These are phyloP conservation scores for Helotiales sp. DNA, from an alignment of 2,329 filamentous ascomycete species.

Conservation along the genomic window DNA sequence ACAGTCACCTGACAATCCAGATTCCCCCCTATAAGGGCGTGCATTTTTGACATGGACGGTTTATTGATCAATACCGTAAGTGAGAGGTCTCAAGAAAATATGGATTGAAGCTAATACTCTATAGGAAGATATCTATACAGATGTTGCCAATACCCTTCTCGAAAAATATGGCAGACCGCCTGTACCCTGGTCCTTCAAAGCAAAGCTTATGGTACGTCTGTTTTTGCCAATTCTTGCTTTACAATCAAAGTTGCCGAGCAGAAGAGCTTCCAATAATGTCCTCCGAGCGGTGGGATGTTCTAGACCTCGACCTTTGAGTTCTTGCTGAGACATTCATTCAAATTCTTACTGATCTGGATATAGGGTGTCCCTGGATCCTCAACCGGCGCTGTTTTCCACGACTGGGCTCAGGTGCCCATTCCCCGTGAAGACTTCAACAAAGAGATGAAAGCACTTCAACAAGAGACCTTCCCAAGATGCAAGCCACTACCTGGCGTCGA, in stretches of 20 bases:
- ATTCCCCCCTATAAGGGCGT: constrained; percentile 79
- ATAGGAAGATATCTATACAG: constrained; percentile 77
- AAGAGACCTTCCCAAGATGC: constrained; percentile 66
- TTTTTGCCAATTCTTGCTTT: too few species aligned
- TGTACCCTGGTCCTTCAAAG: constrained; percentile 89
- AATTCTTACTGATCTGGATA: too few species aligned
- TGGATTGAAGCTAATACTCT: neutral
- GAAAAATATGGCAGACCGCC: constrained; percentile 68
- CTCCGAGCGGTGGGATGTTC: too few species aligned
- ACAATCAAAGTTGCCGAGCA: too few species aligned
- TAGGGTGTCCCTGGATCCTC: constrained; percentile 27
- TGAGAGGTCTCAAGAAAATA: neutral
- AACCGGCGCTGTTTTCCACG: constrained; percentile 62
- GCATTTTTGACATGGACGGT: constrained; percentile 97
- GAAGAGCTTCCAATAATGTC: too few species aligned
- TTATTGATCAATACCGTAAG: constrained; percentile 75
- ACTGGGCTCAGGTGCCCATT: constrained; percentile 85
- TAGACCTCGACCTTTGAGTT: too few species aligned
- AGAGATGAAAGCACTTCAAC: constrained; percentile 63
- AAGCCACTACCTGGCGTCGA: constrained; percentile 76
- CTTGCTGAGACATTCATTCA: too few species aligned
- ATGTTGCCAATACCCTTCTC: constrained; percentile 79
- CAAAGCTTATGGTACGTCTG: constrained; percentile 69
- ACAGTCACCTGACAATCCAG: constrained; percentile 42
- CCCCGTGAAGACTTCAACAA: constrained; percentile 62